Evolutionary conservation across 345 rosid genomes (phyloP).

Genomic region (Hibiscus tridactylites): DNA sequence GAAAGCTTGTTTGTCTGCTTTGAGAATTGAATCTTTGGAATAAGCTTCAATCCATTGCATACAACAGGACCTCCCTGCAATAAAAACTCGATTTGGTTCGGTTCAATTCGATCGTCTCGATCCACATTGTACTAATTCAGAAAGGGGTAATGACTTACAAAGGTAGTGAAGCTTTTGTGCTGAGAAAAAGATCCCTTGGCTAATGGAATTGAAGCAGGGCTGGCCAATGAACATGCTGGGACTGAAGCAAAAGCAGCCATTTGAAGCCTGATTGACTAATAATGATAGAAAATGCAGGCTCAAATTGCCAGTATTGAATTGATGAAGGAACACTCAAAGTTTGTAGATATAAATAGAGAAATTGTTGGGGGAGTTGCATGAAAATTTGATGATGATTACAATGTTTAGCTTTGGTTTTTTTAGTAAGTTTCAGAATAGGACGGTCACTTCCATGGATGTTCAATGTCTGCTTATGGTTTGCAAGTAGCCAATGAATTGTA

Average conservation of each 20-base stretch:
- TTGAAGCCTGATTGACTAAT: not conserved
- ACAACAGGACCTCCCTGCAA: constrained; percentile 29
- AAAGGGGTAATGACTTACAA: constrained; percentile 10
- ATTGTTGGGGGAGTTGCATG: not conserved
- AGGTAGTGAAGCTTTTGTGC: constrained; percentile 18
- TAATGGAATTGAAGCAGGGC: constrained; percentile 7
- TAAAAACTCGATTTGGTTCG: not conserved
- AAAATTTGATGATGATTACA: constrained; percentile 17
- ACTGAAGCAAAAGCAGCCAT: constrained; percentile 31
- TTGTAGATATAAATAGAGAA: constrained; percentile 10
- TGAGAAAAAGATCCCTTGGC: constrained; percentile 1
- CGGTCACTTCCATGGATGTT: constrained; percentile 1
- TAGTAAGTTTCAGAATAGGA: not conserved
- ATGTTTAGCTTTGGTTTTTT: constrained; percentile 14
- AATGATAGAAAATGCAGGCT: not conserved
- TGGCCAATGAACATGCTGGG: constrained; percentile 18
- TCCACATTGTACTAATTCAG: not conserved
- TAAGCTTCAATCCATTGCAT: constrained; percentile 21
- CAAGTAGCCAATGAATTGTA: no score
- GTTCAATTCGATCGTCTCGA: not conserved
- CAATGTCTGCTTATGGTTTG: not conserved
- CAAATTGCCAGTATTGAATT: not conserved
- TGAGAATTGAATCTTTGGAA: constrained; percentile 20
- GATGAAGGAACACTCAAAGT: not conserved
- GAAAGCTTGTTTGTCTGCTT: not conserved